phyloP scores from a whole-genome alignment of 768 basidiomycete species.

The Trametes gibbosa region DNA sequence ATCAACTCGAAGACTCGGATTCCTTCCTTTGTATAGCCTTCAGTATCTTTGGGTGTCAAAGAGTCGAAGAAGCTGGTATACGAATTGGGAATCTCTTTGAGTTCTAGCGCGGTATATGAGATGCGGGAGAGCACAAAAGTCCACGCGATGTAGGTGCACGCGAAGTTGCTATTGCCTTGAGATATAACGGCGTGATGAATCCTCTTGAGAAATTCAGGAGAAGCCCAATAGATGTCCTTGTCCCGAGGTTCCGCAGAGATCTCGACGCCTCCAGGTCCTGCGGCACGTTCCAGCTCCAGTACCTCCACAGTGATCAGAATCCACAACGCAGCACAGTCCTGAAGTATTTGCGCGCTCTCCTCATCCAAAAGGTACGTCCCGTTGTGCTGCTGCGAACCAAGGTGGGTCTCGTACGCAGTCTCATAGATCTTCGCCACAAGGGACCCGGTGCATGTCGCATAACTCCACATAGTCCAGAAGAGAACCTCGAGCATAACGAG shows the following conservation, averaged over 20 bases:
- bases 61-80: constrained; percentile 57
- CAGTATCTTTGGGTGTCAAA: constrained; percentile 39
- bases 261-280: constrained; percentile 50
- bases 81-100: constrained; percentile 50
- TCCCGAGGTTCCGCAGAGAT: constrained; percentile 49
- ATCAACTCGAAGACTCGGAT: constrained; percentile 58
- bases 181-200: constrained; percentile 68
- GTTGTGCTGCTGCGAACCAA: constrained; percentile 65
- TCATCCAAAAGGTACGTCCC: constrained; percentile 69
- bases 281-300: constrained; percentile 72
- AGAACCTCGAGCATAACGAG: constrained; percentile 79
- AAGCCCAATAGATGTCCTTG: constrained; percentile 54
- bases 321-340: constrained; percentile 74
- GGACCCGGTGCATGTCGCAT: constrained; percentile 60
- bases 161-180: constrained; percentile 60
- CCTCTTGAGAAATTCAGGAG: constrained; percentile 57
- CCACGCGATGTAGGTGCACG: constrained; percentile 80
- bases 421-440: constrained; percentile 63
- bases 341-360: constrained; percentile 60
- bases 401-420: constrained; percentile 58
- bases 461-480: constrained; percentile 87
- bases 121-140: constrained; percentile 74
- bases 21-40: constrained; percentile 53
- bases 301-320: constrained; percentile 77
- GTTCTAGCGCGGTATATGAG: constrained; percentile 41